These are phyloP conservation scores for Tylopilus intermedius DNA, from an alignment of 768 basidiomycete genomes.

Conservation along the genomic window DNA sequence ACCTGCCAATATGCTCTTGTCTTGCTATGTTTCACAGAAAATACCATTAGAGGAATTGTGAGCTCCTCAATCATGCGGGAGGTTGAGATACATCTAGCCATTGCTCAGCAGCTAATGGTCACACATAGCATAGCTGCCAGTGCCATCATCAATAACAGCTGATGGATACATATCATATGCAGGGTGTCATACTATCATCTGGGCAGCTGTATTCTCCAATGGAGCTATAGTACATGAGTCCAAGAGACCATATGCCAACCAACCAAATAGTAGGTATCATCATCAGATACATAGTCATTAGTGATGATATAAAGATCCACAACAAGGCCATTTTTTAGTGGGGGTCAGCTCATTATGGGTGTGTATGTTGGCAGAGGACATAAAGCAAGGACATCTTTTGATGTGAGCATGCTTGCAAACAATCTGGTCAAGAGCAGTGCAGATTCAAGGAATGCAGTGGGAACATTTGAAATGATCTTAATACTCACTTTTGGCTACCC, in stretches of 20 bases:
- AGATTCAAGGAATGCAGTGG: too few relatives aligned
- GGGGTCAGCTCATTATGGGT: too few relatives aligned
- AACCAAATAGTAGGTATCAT: slow-evolving; percentile 63
- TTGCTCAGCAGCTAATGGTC: slow-evolving; percentile 54
- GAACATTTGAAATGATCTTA: too few relatives aligned
- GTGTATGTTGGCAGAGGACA: too few relatives aligned
- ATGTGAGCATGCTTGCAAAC: too few relatives aligned
- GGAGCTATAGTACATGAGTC: slow-evolving; percentile 64
- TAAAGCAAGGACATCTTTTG: too few relatives aligned
- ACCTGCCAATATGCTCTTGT: too few relatives aligned
- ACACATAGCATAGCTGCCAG: slow-evolving; percentile 9
- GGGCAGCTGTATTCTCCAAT: slow-evolving; percentile 39
- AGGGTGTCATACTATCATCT: slow-evolving; percentile 44
- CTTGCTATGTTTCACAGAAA: too few relatives aligned
- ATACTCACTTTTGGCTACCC: too few relatives aligned
- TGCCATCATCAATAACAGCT: neutral
- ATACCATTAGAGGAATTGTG: slow-evolving; percentile 52
- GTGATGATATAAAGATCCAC: slow-evolving; percentile 75
- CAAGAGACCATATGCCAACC: slow-evolving; percentile 79
- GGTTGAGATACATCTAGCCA: slow-evolving; percentile 72
- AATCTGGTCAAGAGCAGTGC: too few relatives aligned
- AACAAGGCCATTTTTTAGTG: slow-evolving; percentile 43
- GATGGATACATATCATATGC: slow-evolving; percentile 44
- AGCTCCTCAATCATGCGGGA: slow-evolving; percentile 64
- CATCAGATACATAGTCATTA: slow-evolving; percentile 52